phyloP scores from a whole-genome alignment of 345 rosid species.

The Arabidopsis arenosa region DNA sequence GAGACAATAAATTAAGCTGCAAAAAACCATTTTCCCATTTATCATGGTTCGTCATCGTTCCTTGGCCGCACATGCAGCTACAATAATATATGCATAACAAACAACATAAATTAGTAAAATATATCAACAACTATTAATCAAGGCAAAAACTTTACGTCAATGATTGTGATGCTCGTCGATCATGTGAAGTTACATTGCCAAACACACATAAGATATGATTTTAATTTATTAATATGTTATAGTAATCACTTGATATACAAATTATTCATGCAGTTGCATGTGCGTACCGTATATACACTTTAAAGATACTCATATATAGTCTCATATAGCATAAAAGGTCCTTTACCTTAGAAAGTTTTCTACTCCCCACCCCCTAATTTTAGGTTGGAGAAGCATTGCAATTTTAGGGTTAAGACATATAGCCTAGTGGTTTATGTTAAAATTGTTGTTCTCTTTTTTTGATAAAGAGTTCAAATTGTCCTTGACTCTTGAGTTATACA shows the following conservation, averaged over 20 bases:
- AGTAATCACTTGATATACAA: constrained; percentile 32
- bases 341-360: constrained; percentile 1
- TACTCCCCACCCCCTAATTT: not conserved
- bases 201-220: constrained; percentile 10
- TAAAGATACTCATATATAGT: constrained; percentile 8
- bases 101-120: constrained; percentile 32
- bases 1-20: constrained; percentile 6
- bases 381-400: not conserved
- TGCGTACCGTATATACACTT: constrained; percentile 31
- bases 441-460: not conserved
- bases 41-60: constrained; percentile 18
- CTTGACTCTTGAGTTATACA: not conserved
- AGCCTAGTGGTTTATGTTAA: not conserved
- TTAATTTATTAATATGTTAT: constrained; percentile 8
- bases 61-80: constrained; percentile 41
- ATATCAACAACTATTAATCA: constrained; percentile 31
- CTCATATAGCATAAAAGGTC: constrained; percentile 12
- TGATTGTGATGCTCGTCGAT: constrained; percentile 44
- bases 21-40: constrained; percentile 6
- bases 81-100: constrained; percentile 32
- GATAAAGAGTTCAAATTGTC: no score
- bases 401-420: not conserved
- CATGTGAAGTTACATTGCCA: constrained; percentile 45
- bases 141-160: constrained; percentile 43
- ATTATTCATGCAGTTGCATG: constrained; percentile 38